Evolutionary conservation across 768 basidiomycete species (phyloP).

Genomic region (Tremella fuciformis): DNA sequence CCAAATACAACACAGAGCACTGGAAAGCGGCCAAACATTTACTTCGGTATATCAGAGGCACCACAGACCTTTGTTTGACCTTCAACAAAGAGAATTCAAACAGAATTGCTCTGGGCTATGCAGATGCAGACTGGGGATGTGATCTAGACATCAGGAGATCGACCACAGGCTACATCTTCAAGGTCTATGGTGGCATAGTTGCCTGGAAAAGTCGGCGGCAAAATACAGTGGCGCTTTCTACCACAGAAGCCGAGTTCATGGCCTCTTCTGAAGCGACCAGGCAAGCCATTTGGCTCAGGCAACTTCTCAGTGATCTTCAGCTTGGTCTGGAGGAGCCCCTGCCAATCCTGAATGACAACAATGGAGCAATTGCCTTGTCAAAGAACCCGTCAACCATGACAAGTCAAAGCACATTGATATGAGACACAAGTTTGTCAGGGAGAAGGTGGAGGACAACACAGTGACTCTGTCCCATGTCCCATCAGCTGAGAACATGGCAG

Average conservation of each 20-base stretch:
- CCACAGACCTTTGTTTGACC: too few relatives aligned
- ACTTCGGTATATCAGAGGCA: too few relatives aligned
- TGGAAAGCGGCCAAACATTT: too few relatives aligned
- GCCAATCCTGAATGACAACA: conserved; percentile 47
- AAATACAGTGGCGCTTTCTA: conserved; percentile 52
- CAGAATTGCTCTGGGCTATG: too few relatives aligned
- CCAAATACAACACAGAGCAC: too few relatives aligned
- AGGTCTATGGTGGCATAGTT: conserved; percentile 51
- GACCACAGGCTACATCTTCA: conserved; percentile 50
- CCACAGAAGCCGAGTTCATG: conserved; percentile 57
- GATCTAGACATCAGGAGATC: too few relatives aligned
- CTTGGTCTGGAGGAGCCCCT: conserved; percentile 5
- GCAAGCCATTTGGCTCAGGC: conserved; percentile 53
- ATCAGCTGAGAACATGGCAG: too few relatives aligned
- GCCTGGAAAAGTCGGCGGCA: conserved; percentile 56
- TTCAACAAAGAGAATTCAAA: too few relatives aligned
- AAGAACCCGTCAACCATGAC: conserved; percentile 51
- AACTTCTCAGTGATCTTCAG: conserved; percentile 23
- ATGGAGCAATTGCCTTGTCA: conserved; percentile 51
- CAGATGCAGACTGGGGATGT: too few relatives aligned
- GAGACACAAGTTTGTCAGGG: conserved; percentile 53
- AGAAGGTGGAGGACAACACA: conserved; percentile 37
- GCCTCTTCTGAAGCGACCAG: conserved; percentile 50
- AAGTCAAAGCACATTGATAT: conserved; percentile 56
- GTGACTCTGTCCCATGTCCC: conserved; percentile 44